Evolutionary conservation across 148 eudicot species (phyloP), one percentile per base, ranked within the genome.

Genomic region (Pharnaceum exiguum): DNA sequence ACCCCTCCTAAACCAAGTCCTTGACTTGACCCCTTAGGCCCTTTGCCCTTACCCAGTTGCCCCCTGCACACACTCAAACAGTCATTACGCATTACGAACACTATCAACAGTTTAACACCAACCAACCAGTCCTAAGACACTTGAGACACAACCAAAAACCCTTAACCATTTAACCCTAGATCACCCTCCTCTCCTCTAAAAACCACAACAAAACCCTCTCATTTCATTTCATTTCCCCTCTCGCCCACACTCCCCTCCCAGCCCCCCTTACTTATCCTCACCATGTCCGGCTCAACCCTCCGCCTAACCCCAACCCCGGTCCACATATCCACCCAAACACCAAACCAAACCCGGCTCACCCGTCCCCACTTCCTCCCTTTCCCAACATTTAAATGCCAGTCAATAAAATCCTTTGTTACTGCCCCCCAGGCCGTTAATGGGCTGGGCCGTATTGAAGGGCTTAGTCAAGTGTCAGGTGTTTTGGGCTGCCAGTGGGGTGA

Each of bases 401-500:
- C n/a, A n/a, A n/a, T n/a, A n/a, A n/a, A n/a, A n/a, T n/a, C n/a
- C n/a, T n/a, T n/a, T n/a, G n/a, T n/a, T n/a, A n/a, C n/a, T n/a
- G n/a, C n/a, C n/a, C n/a, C n/a, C n/a, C n/a, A n/a, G 7, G 68
- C 55, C 12, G 79, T 65, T 16, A 46, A 73, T 15, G 79, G 56
- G 13, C 38, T 50, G 67, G 68, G 68, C 59, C 87, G 96, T 46
- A 83, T 86, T 58, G 76, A 46, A 5, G 79, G 65, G 21, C 62
- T 89, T 63, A 83, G 90, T 72, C 94, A 86, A 63, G 96, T 89
- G 1, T 85, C 96, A 3, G 96, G 96, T 22, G 96, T 89, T 40
- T 68, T 89, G 45, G 96, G 96, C 3, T 78, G 82, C 49, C 98
- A 93, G 60, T 93, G 95, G 98, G 96, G 96, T 7, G 96, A 93